Evolutionary conservation across 192 early-diverging fungal genomes (phyloP).

Genomic region (Kickxella alabastrina): DNA sequence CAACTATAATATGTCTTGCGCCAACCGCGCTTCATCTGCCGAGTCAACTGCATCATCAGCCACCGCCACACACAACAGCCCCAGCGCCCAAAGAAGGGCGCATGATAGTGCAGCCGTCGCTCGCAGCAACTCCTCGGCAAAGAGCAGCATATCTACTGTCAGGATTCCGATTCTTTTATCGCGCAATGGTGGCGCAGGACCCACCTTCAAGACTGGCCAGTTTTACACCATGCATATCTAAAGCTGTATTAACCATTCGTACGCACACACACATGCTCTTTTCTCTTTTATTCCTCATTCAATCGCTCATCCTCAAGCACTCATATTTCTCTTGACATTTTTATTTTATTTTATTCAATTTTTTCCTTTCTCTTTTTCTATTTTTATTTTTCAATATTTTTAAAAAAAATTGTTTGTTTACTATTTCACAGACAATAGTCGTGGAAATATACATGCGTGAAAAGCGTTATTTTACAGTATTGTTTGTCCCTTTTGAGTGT

Average conservation of each 20-base stretch:
- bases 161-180: constrained; percentile 46
- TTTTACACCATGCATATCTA: constrained; percentile 42
- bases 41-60: constrained; percentile 42
- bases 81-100: too few species aligned
- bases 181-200: constrained; percentile 40
- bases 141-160: constrained; percentile 3
- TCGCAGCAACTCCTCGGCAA: constrained; percentile 1
- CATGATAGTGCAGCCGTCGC: too few species aligned
- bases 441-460: too few species aligned
- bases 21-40: constrained; percentile 40
- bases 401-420: not conserved
- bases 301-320: not conserved
- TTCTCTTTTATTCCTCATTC: not conserved
- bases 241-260: constrained; percentile 2
- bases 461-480: too few species aligned
- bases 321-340: not conserved
- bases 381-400: constrained; percentile 4
- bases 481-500: too few species aligned
- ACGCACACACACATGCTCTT: not conserved
- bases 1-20: not conserved
- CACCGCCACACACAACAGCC: constrained; percentile 24
- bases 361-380: not conserved
- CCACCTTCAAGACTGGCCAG: constrained; percentile 49
- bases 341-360: not conserved
- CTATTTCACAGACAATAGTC: too few species aligned